A percentile compares a stretch with the other conserved stretches of the same genome.
phyloP scores from a whole-genome alignment of 352 stramenopile genomes.

The Pythium sp. region DNA sequence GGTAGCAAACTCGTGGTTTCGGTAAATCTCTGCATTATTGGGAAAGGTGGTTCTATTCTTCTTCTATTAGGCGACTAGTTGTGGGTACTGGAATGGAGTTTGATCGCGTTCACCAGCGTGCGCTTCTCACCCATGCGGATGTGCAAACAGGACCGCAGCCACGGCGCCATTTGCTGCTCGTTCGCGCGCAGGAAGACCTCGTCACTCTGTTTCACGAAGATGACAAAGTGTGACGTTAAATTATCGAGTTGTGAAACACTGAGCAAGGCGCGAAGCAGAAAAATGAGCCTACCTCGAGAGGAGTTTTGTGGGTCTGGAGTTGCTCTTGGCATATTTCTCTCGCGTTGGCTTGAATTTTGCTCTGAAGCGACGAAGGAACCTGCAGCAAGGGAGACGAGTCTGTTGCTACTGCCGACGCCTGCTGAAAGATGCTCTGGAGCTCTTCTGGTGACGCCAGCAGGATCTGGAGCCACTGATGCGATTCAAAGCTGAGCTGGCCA shows the following conservation, averaged over 20 bases:
- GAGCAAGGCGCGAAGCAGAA: not conserved
- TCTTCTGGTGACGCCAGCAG: constrained; percentile 43
- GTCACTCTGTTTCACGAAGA: constrained; percentile 34
- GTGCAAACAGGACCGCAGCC: constrained; percentile 63
- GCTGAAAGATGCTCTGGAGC: constrained; percentile 38
- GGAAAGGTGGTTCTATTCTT: not conserved
- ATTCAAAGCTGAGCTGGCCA: constrained; percentile 31
- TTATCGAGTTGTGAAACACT: not conserved
- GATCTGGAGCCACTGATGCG: constrained; percentile 55
- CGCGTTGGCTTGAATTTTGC: constrained; percentile 20
- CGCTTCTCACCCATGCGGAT: constrained; percentile 70
- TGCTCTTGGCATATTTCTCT: constrained; percentile 8
- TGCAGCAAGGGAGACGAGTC: constrained; percentile 13
- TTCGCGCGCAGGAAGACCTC: constrained; percentile 43
- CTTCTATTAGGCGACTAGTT: not conserved
- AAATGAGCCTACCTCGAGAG: constrained; percentile 22
- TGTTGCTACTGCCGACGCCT: constrained; percentile 17
- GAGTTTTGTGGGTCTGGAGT: constrained; percentile 21
- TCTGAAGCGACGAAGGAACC: constrained; percentile 27
- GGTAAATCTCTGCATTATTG: not conserved
- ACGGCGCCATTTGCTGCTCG: constrained; percentile 48
- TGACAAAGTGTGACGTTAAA: not conserved
- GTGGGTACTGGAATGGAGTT: not conserved
- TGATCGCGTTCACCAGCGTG: constrained; percentile 26
- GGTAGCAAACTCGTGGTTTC: not conserved